Conservation (phyloP, 139 green algal genomes). For the Picochlorum sp. region DNA sequence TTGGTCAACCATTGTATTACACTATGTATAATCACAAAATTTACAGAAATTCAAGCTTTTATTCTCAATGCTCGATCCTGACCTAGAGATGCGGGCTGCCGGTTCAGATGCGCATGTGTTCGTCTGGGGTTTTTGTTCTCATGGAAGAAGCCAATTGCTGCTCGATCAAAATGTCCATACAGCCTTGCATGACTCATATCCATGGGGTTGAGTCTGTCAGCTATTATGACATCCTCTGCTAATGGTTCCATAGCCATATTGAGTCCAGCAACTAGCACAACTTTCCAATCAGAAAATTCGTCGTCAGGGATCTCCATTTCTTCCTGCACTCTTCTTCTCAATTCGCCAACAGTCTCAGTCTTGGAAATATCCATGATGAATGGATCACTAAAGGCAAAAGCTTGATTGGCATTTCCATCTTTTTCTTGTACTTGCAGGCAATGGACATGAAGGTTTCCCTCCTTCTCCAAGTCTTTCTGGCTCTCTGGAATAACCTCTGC, state of each 20-base stretch:
- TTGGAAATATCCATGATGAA: constrained; percentile 64
- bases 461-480: constrained; percentile 26
- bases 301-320: constrained; percentile 64
- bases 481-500: constrained; percentile 61
- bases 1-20: background rate
- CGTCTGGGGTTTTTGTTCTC: constrained; percentile 42
- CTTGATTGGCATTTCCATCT: background rate
- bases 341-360: constrained; percentile 61
- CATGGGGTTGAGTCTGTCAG: background rate
- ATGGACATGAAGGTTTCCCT: constrained; percentile 7
- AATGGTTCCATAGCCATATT: constrained; percentile 39
- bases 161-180: constrained; percentile 15
- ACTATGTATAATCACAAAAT: background rate
- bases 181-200: constrained; percentile 5
- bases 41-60: background rate
- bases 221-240: constrained; percentile 48
- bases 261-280: constrained; percentile 36
- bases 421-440: constrained; percentile 22
- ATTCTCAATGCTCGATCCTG: constrained; percentile 8
- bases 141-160: constrained; percentile 66
- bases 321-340: constrained; percentile 39
- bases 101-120: constrained; percentile 29
- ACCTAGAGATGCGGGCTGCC: background rate
- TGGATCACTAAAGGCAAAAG: constrained; percentile 73
- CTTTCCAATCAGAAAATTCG: constrained; percentile 77